A percentile compares a stretch with the other conserved stretches of the same genome.
These are phyloP conservation scores for Ustilaginoidea virens DNA, from an alignment of 2,329 filamentous ascomycete genomes.

Conservation along the genomic window DNA sequence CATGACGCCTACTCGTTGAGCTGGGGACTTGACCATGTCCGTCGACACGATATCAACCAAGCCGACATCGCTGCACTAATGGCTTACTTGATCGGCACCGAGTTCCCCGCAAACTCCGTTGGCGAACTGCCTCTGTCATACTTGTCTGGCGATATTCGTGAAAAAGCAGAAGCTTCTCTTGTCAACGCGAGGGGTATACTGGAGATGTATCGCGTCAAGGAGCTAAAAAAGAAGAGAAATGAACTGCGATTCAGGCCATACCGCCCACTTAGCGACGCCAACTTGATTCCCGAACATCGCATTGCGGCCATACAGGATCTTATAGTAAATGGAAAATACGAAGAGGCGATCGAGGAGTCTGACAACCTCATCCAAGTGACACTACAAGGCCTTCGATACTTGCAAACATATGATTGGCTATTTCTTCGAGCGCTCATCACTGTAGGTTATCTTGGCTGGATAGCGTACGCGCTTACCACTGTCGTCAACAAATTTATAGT, in stretches of 20 bases:
- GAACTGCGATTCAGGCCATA: slow-evolving; percentile 70
- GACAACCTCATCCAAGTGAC: slow-evolving; percentile 61
- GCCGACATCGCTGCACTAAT: slow-evolving; percentile 91
- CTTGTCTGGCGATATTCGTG: slow-evolving; percentile 51
- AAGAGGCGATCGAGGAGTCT: slow-evolving; percentile 67
- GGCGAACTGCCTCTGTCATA: slow-evolving; percentile 81
- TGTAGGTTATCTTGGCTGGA: slow-evolving; percentile 86
- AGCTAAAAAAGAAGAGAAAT: slow-evolving; percentile 61
- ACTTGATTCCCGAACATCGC: slow-evolving; percentile 49
- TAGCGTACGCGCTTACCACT: slow-evolving; percentile 77
- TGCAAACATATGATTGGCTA: slow-evolving; percentile 97
- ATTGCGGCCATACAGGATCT: slow-evolving; percentile 50
- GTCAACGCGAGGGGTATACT: slow-evolving; percentile 77
- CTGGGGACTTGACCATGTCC: slow-evolving; percentile 69
- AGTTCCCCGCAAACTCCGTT: slow-evolving; percentile 92
- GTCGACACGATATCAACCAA: slow-evolving; percentile 81
- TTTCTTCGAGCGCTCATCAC: slow-evolving; percentile 85
- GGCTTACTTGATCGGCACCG: slow-evolving; percentile 76
- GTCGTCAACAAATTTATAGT: slow-evolving; percentile 82
- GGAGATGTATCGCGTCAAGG: slow-evolving; percentile 94
- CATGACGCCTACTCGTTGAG: slow-evolving; percentile 87
- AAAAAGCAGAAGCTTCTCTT: slow-evolving; percentile 73
- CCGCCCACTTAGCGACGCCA: slow-evolving; percentile 46
- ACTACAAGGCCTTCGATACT: slow-evolving; percentile 73
- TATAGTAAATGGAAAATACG: slow-evolving; percentile 50